Base-by-base conservation (phyloP, 192 early-diverging fungal species). In the Dimargaris xerosporica region DNA sequence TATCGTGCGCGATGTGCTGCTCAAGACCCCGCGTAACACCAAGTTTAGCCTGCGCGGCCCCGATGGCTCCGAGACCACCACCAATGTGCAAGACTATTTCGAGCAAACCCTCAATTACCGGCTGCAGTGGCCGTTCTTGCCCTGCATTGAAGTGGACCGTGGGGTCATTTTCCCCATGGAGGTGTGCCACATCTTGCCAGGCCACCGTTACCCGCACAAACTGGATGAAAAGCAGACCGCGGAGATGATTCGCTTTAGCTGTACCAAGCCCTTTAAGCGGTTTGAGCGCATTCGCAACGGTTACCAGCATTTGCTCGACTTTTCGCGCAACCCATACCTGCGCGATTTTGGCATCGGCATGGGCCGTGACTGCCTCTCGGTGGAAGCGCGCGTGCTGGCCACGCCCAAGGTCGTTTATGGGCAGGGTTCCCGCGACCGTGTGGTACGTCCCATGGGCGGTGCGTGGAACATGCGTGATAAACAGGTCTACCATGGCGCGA, bases 191-290 rank as follows among this genome's bases (percentile, higher is more conserved):
- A 79, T 98, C 34, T 70, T 85, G 39, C 76, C 83, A 34, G 92
- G 91, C 53, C 91, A 93, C 73, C 80, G 91, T 46, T 82, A 89
- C 66, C 71, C 83, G 65, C 78, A 87, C 63, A 91, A 91, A 65
- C 69, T 95, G 43, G 83, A 90, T 64, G 89, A 94, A 54, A 71
- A 71, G 34, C 85, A 93, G 76, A 95, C 93, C 0, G 86, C 90
- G 0, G 91, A 98, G 65, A 95, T 98, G 93, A 94, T 98, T 66
- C 89, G 83, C 34, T 91, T 90, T 66, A 92, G 91, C 0, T 91
- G 89, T 66, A 84, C 88, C 70, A 78, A 76, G 34, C 94, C 94
- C 0, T 76, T 81, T 53, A 78, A 89, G n/a, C 88, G 93, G 58
- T 80, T 81, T 61, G 80, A 85, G 67, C 89, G 89, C 65, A 97